Conservation (phyloP, 805 yeast genomes). For the Tetrapisispora iriomotensis region DNA sequence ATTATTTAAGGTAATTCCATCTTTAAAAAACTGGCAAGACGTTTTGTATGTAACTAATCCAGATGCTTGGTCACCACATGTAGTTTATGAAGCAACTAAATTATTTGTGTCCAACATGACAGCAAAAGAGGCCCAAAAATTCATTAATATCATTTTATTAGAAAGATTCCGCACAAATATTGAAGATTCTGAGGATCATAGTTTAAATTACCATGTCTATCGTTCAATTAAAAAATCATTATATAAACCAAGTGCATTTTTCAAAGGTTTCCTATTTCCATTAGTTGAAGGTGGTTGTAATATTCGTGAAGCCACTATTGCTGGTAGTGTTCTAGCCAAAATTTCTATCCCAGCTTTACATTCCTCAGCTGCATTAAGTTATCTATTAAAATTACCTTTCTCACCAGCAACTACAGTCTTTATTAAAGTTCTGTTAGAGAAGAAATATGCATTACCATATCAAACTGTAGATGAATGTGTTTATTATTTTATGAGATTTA, state of each 20-base stretch:
- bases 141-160: conserved; percentile 55
- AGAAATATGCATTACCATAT: conserved; percentile 93
- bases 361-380: conserved; percentile 89
- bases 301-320: conserved; percentile 88
- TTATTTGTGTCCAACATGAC: conserved; percentile 83
- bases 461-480: conserved; percentile 93
- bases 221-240: conserved; percentile 85
- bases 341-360: conserved; percentile 91
- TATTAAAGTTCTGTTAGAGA: conserved; percentile 80
- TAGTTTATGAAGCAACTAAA: conserved; percentile 88
- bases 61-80: conserved; percentile 89
- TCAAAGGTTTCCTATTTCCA: conserved; percentile 92
- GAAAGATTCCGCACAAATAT: conserved; percentile 65
- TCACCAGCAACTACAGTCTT: conserved; percentile 84
- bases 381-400: conserved; percentile 72
- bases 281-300: conserved; percentile 82
- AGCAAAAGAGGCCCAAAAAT: conserved; percentile 81
- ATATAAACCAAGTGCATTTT: conserved; percentile 95
- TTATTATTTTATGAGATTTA: conserved; percentile 85
- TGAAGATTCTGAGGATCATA: conserved; percentile 65
- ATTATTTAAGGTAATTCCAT: conserved; percentile 87
- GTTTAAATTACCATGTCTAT: conserved; percentile 84
- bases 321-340: conserved; percentile 81
- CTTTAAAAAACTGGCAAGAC: conserved; percentile 92
- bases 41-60: conserved; percentile 89